A percentile compares a stretch with the other conserved stretches of the same genome.
phyloP scores from a whole-genome alignment of 495 filamentous ascomycete genomes.

The Aspergillus ostianus region DNA sequence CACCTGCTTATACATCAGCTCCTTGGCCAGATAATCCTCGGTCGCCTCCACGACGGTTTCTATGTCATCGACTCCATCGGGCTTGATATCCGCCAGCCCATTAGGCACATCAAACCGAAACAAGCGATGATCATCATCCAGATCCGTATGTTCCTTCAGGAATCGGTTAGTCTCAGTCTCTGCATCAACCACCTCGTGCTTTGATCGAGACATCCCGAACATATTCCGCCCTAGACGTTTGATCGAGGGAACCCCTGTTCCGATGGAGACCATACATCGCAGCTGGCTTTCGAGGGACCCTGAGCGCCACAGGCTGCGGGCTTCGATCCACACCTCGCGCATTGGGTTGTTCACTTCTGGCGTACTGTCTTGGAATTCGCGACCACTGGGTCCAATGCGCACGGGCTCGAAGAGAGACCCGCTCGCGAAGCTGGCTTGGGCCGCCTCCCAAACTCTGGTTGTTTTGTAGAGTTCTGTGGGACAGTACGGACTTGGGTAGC shows the following conservation, averaged over 20 bases:
- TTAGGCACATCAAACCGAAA: slow-evolving; percentile 48
- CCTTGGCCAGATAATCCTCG: slow-evolving; percentile 33
- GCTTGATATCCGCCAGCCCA: slow-evolving; percentile 41
- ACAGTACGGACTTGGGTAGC: slow-evolving; percentile 41
- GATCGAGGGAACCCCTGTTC: slow-evolving; percentile 39
- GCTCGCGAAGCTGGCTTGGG: slow-evolving; percentile 43
- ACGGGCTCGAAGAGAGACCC: slow-evolving; percentile 49
- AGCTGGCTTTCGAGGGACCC: slow-evolving; percentile 32
- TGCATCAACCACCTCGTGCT: slow-evolving; percentile 34
- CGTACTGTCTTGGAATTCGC: slow-evolving; percentile 42
- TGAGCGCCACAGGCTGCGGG: slow-evolving; percentile 35
- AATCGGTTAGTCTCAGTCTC: slow-evolving; percentile 41
- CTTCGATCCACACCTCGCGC: slow-evolving; percentile 44
- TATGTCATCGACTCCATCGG: slow-evolving; percentile 39
- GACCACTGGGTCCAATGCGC: slow-evolving; percentile 28
- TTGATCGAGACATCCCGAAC: slow-evolving; percentile 27
- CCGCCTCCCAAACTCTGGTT: slow-evolving; percentile 48
- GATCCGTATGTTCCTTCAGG: slow-evolving; percentile 32
- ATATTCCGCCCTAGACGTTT: slow-evolving; percentile 27
- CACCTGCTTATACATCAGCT: slow-evolving; percentile 39
- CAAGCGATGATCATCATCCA: slow-evolving; percentile 33
- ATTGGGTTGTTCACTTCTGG: slow-evolving; percentile 48
- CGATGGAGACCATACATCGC: slow-evolving; percentile 47
- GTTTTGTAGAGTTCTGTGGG: slow-evolving; percentile 35
- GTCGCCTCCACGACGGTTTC: slow-evolving; percentile 40